Evolutionary conservation across 192 early-diverging fungal species (phyloP), one percentile per base, ranked within the genome.

Genomic region (Backusella tuberculispora): DNA sequence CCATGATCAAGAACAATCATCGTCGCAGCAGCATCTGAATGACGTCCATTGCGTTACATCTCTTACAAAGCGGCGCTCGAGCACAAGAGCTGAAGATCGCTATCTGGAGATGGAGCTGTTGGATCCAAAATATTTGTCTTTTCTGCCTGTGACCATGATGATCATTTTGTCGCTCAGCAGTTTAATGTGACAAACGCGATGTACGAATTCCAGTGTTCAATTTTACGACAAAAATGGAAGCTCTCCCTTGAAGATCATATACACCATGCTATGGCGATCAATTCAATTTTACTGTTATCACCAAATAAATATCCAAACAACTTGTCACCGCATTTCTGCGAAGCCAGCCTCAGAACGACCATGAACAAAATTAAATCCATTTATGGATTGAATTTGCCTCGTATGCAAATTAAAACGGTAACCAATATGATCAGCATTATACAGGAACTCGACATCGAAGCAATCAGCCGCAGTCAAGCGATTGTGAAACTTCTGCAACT

Each of bases 331-430:
- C 40, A 40, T 24, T 72, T 56, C 38, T n/a, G 60, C 34, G 50
- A 72, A 72, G 41, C 38, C 53, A 72, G 29, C 21, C 8, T 45
- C 40, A 15, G 37, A 26, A 63, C 71, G 63, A 44, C 63, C 26
- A 63, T 63, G 26, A 13, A 65, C 12, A 63, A 19, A n/a, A 72
- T 70, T 21, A 43, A 70, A 46, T 41, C 43, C 66, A 70, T 29
- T 19, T 74, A 74, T 74, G 73, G 44, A 15, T 63, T 74, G 37
- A 74, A 74, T 66, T 66, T 29, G 43, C 72, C 72, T 65, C 56
- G n/a, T 43, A 5, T 73, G 37, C 60, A 9, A 15, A 65, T 73
- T 6, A 41, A 73, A 12, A 65, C 42, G 37, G 41, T 73, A 6
- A 63, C 63, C 60, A 73, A 64, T 38, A 65, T 46, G 15, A 13